A percentile compares a stretch with the other conserved stretches of the same genome.
Conservation (phyloP, 2,329 filamentous ascomycete species). For the Aspergillus brasiliensis region DNA sequence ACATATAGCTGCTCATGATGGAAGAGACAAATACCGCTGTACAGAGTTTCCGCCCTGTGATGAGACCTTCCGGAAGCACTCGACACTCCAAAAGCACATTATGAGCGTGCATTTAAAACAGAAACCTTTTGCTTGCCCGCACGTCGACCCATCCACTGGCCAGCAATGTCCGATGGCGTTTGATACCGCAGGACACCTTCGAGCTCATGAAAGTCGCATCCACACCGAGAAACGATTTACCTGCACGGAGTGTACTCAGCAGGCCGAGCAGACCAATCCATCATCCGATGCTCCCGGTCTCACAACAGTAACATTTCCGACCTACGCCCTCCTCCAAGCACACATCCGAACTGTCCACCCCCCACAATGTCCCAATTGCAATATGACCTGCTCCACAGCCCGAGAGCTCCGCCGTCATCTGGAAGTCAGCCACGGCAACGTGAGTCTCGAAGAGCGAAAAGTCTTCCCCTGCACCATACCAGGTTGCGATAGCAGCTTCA, state of each 20-base stretch:
- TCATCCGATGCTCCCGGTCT: slow-evolving; percentile 29
- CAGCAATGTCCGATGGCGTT: slow-evolving; percentile 68
- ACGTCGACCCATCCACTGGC: slow-evolving; percentile 56
- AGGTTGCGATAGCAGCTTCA: slow-evolving; percentile 76
- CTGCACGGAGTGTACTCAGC: slow-evolving; percentile 70
- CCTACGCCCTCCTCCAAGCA: slow-evolving; percentile 68
- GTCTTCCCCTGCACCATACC: slow-evolving; percentile 66
- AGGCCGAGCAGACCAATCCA: slow-evolving; percentile 31
- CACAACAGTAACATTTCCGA: slow-evolving; percentile 65
- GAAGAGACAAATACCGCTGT: slow-evolving; percentile 74
- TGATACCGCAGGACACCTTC: slow-evolving; percentile 70
- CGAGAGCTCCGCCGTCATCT: slow-evolving; percentile 74
- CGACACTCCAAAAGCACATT: slow-evolving; percentile 82
- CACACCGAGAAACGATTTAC: slow-evolving; percentile 73
- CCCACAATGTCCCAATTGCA: slow-evolving; percentile 73
- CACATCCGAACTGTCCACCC: slow-evolving; percentile 74
- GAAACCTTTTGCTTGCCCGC: slow-evolving; percentile 70
- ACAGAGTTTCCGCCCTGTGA: slow-evolving; percentile 69
- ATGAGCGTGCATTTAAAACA: slow-evolving; percentile 72
- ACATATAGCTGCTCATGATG: slow-evolving; percentile 77
- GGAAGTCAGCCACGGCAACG: slow-evolving; percentile 71
- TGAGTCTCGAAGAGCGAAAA: slow-evolving; percentile 62
- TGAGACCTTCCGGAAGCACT: slow-evolving; percentile 81
- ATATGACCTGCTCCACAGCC: slow-evolving; percentile 66
- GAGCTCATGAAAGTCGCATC: slow-evolving; percentile 68